Evolutionary conservation across 441 rosid genomes (phyloP).

Genomic region (Euphorbia celastroides): DNA sequence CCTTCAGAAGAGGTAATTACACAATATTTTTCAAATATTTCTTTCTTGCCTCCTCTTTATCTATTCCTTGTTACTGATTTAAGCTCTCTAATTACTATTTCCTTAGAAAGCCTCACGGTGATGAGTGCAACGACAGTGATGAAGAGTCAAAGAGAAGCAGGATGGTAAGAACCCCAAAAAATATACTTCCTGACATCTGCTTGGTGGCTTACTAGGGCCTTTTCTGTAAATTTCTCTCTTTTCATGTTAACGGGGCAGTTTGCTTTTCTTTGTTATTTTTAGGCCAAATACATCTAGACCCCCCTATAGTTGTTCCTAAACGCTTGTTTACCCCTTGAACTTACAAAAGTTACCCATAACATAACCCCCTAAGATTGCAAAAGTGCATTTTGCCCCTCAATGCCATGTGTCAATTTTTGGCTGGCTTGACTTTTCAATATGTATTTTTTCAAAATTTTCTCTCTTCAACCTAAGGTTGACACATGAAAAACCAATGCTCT

Average conservation of each 20-base stretch:
- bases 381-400: no score
- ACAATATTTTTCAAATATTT: neutral
- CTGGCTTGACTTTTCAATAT: no score
- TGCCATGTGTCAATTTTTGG: no score
- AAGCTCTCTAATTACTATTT: neutral
- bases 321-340: no score
- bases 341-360: no score
- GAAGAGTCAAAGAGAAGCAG: conserved; percentile 81
- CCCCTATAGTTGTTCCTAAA: no score
- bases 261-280: no score
- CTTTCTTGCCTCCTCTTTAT: neutral
- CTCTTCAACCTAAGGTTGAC: no score
- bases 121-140: conserved; percentile 75
- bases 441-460: no score
- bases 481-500: no score
- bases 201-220: neutral
- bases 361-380: no score
- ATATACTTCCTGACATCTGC: neutral
- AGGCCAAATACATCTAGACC: no score
- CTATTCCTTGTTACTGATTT: neutral
- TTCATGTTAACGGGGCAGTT: neutral
- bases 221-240: neutral
- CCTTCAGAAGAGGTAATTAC: conserved; percentile 30
- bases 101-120: conserved; percentile 62
- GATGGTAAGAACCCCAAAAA: conserved; percentile 43